Evolutionary conservation across 1,139 yeast genomes (phyloP).

Genomic region (Hyphopichia burtonii): DNA sequence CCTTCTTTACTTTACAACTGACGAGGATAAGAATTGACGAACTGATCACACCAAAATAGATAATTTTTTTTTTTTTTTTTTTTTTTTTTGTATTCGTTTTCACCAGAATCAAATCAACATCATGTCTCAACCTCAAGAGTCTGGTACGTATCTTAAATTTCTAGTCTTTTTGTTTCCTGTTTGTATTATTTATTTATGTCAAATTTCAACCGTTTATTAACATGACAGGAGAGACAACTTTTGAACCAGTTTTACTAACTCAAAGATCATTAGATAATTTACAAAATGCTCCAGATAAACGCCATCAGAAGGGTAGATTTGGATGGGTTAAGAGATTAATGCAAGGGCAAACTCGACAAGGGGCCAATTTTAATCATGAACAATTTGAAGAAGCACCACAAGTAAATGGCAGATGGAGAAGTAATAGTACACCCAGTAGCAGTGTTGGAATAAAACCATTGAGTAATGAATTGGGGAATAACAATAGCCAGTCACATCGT

Average conservation of each 20-base stretch:
- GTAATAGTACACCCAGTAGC: slow-evolving; percentile 3
- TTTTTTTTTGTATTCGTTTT: neutral
- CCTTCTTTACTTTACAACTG: neutral
- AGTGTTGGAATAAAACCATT: neutral
- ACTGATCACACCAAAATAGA: neutral
- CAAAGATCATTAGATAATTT: slow-evolving; percentile 6
- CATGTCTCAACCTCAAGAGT: slow-evolving; percentile 6
- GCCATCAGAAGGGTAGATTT: slow-evolving; percentile 35
- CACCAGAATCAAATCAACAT: no score
- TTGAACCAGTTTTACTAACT: slow-evolving; percentile 1
- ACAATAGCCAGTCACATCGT: neutral
- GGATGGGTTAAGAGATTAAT: slow-evolving; percentile 49
- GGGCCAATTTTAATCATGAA: neutral
- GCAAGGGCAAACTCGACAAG: slow-evolving; percentile 42
- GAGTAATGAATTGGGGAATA: neutral
- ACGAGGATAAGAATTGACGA: neutral
- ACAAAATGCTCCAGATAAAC: slow-evolving; percentile 15
- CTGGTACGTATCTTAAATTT: slow-evolving; percentile 4
- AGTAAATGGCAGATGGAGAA: slow-evolving; percentile 1
- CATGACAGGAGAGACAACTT: no score
- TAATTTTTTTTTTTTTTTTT: neutral
- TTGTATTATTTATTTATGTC: neutral
- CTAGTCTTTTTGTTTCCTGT: neutral
- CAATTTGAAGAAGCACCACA: neutral
- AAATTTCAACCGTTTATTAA: no score